Evolutionary conservation across 495 filamentous ascomycete species (phyloP), one percentile per base, ranked within the genome.

Genomic region (Aspergillus indologenus): DNA sequence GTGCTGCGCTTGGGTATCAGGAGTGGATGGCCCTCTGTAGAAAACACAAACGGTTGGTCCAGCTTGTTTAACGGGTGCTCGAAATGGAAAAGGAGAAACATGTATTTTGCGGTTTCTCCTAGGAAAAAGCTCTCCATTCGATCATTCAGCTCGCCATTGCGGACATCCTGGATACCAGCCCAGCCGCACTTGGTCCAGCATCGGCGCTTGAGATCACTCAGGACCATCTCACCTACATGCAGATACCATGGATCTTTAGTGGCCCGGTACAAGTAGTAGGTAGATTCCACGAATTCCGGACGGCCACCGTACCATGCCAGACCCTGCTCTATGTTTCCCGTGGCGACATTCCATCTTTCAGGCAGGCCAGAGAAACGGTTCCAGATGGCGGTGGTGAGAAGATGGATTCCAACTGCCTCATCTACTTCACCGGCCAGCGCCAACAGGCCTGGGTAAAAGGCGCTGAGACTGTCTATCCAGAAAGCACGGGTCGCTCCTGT

Each of bases 121-220:
- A 98, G 79, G 70, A 96, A 98, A 78, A 98, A 98, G 71, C 94
- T 98, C 75, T 98, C 94, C 94, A 98, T 98, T 18, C 94, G 87
- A 67, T 98, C 94, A 65, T 83, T 92, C 68, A 88, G 86, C 70
- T 97, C 90, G 0, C 93, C 95, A 45, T 82, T 91, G 29, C 87
- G 78, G 11, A 98, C 94, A 72, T 98, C 90, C 64, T 96, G 89
- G n/a, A 98, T 79, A 0, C 93, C 93, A 5, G 94, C 89, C 92
- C 91, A 98, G 52, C 94, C 94, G 66, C 94, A 98, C 53, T 85
- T 84, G 2, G 91, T 92, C 90, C 91, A 96, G 71, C 94, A 98
- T 45, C 95, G 83, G 46, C 90, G 78, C 61, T 89, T 88, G 62
- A 98, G 87, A 68, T 98, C 94, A 44, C 88, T 83, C 58, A 96